Base-by-base conservation (phyloP, 345 rosid species). In the Euphorbia peplus region DNA sequence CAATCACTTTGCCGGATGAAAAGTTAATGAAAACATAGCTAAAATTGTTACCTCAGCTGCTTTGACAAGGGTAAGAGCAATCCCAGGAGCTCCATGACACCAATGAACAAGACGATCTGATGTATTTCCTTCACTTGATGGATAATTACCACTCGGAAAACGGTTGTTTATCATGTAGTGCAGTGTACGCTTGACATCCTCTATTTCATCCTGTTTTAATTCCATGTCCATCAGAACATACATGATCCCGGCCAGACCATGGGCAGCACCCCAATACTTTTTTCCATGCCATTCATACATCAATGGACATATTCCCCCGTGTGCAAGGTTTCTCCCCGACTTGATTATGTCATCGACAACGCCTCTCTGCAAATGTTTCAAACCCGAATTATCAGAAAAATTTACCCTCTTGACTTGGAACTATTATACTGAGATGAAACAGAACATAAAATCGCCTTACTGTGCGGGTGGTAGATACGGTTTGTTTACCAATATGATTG, bases 211-310 rank as follows among this genome's bases (percentile, higher is more conserved):
- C 3, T 80, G 82, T 70, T 82, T 86, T 64, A 89, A 78, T 72
- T 85, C 84, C 83, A 82, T 78, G 84, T 85, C 83, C 87, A 89
- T 81, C 82, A 89, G 61, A 69, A 83, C 84, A 73, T 83, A 80
- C 82, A 89, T 80, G 71, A 86, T 89, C 32, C 95, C 90, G 18
- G 87, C 88, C 78, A 85, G 65, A 47, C 95, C 95, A 73, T 89
- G 88, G 7, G 90, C 90, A 69, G 95, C 90, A 29, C 95, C 91
- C 90, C 88, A 85, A 37, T 86, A 89, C 78, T 75, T 86, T 71
- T 80, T 83, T 14, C 95, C 88, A 68, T 89, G 90, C 95, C 91
- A 89, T 77, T 89, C 91, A 76, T 80, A 83, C 95, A 86, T 86
- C 75, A 89, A 70, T 1, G 88, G 87, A 56, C 86, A 86, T 78